Conservation (phyloP, 116 monocot species). For the Papilionanthe hybrid region DNA sequence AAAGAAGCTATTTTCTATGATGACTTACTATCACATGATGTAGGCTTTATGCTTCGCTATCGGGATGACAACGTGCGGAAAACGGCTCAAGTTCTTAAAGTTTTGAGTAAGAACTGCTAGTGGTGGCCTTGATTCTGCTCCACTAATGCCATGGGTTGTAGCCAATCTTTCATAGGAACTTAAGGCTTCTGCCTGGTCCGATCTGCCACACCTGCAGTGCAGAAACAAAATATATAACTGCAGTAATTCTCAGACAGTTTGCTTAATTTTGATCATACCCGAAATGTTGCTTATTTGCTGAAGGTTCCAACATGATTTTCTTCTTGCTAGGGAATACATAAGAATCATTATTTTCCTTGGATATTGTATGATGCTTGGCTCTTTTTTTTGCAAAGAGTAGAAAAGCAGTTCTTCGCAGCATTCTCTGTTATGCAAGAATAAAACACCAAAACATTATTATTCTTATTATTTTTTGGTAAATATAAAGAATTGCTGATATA, state of each 20-base stretch:
- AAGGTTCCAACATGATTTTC: conserved; percentile 22
- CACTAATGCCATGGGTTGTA: conserved; percentile 1
- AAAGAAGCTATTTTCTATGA: neutral
- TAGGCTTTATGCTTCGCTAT: conserved; percentile 7
- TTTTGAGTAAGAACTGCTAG: conserved; percentile 47
- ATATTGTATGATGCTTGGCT: conserved; percentile 47
- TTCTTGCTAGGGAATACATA: conserved; percentile 19
- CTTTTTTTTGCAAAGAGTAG: conserved; percentile 86
- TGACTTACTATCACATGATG: conserved; percentile 25
- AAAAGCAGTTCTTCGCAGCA: conserved; percentile 91
- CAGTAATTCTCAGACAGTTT: neutral
- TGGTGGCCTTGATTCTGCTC: conserved; percentile 32
- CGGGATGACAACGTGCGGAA: conserved; percentile 13
- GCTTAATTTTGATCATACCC: conserved; percentile 30
- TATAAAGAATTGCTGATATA: neutral
- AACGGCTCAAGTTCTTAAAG: conserved; percentile 6
- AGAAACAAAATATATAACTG: conserved; percentile 3
- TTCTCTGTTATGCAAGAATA: conserved; percentile 66
- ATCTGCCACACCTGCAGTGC: conserved; percentile 28
- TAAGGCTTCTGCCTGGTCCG: conserved; percentile 19
- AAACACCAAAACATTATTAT: neutral
- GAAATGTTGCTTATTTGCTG: conserved; percentile 33
- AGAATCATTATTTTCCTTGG: conserved; percentile 51
- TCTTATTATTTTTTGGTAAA: neutral
- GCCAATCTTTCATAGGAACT: conserved; percentile 13